Evolutionary conservation across 2,329 filamentous ascomycete genomes (phyloP).

Genomic region (Hymenoscyphus fructigenus): DNA sequence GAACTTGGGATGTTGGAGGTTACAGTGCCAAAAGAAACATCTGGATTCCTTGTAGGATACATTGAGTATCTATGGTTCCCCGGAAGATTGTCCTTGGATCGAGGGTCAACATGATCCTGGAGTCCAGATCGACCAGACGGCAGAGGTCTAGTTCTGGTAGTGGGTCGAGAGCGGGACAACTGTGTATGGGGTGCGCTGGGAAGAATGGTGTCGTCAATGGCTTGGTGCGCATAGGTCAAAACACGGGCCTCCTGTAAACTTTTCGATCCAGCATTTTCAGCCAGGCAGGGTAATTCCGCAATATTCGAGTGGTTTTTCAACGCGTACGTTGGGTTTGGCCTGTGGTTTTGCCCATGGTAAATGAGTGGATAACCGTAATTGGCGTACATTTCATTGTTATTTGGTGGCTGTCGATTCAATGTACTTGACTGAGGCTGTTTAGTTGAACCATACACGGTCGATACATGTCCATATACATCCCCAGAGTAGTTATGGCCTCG

Average conservation of each 20-base stretch:
- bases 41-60: neutral
- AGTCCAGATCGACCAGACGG: neutral
- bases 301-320: neutral
- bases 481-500: neutral
- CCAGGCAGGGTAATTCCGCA: neutral
- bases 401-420: neutral
- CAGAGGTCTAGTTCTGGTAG: neutral
- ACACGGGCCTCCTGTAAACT: neutral
- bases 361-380: neutral
- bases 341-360: neutral
- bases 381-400: neutral
- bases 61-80: neutral
- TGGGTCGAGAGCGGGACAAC: neutral
- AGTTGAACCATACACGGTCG: neutral
- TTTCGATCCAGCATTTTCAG: neutral
- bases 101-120: neutral
- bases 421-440: neutral
- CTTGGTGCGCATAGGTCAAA: neutral
- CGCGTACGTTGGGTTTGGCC: neutral
- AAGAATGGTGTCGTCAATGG: slow-evolving; percentile 2
- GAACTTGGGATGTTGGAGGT: neutral
- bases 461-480: neutral
- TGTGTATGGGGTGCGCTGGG: neutral
- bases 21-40: neutral
- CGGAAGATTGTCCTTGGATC: neutral